phyloP scores from a whole-genome alignment of 306 rosid genomes.

The Prunus campanulata region DNA sequence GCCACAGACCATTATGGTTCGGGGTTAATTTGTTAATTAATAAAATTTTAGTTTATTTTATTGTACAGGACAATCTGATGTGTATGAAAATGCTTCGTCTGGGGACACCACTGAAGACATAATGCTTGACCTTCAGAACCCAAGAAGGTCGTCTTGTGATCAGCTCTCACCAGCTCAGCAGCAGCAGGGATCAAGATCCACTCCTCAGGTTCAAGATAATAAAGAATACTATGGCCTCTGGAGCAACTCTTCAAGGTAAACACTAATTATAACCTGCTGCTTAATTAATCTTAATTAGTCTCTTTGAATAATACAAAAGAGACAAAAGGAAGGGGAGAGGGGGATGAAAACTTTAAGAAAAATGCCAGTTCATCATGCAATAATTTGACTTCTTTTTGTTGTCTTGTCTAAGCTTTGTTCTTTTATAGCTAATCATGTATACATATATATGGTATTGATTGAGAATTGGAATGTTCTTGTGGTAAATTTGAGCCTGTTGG shows the following conservation, averaged over 20 bases:
- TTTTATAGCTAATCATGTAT: no score
- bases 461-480: no score
- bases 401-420: no score
- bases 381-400: no score
- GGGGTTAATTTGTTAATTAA: background rate
- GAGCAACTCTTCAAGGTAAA: constrained; percentile 91
- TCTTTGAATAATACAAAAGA: no score
- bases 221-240: constrained; percentile 62
- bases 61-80: constrained; percentile 63
- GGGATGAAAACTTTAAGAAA: no score
- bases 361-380: no score
- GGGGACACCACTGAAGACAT: constrained; percentile 84
- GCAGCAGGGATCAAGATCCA: constrained; percentile 46
- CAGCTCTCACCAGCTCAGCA: background rate
- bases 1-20: background rate
- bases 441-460: no score
- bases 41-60: background rate
- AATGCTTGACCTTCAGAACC: constrained; percentile 62
- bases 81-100: constrained; percentile 81
- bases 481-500: no score
- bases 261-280: background rate
- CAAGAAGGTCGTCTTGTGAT: constrained; percentile 49
- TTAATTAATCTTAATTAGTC: background rate
- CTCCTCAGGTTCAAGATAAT: constrained; percentile 39
- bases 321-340: background rate